Percentiles rank a stretch among this genome's conserved stretches.
Evolutionary conservation across 2,329 filamentous ascomycete genomes (phyloP).

Genomic region (Emydomyces testavorans): DNA sequence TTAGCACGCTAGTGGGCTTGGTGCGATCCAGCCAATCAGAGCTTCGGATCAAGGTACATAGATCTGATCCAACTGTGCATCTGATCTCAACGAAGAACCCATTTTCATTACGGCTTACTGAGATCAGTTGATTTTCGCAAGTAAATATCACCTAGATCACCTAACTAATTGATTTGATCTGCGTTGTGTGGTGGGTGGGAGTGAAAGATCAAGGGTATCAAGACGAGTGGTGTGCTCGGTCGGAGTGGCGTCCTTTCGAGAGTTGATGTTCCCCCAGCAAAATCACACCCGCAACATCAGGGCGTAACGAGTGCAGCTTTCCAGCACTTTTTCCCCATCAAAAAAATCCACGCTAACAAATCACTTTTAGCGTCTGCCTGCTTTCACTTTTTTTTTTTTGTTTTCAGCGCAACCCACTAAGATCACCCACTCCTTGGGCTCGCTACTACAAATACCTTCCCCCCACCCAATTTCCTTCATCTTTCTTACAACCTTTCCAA

Average conservation of each 20-base stretch:
- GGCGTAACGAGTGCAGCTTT: slow-evolving; percentile 27
- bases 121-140: neutral
- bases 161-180: slow-evolving; percentile 2
- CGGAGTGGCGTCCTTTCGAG: neutral
- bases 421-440: slow-evolving; percentile 11
- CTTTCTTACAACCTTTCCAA: slow-evolving; percentile 19
- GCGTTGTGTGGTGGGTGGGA: slow-evolving; percentile 5
- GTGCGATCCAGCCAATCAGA: slow-evolving; percentile 29
- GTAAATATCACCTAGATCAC: slow-evolving; percentile 1
- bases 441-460: slow-evolving; percentile 20
- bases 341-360: slow-evolving; percentile 16
- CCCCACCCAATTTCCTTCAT: slow-evolving; percentile 16
- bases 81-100: slow-evolving; percentile 12
- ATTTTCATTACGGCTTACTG: neutral
- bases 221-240: neutral
- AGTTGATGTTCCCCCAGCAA: slow-evolving; percentile 18
- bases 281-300: slow-evolving; percentile 24
- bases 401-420: neutral
- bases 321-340: slow-evolving; percentile 23
- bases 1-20: neutral
- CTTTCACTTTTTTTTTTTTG: slow-evolving; percentile 4
- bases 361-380: slow-evolving; percentile 7
- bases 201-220: slow-evolving; percentile 12
- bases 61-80: neutral
- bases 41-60: slow-evolving; percentile 19